Percentiles rank a stretch among this genome's conserved stretches.
phyloP scores from a whole-genome alignment of 2,329 filamentous ascomycete genomes.

The Tolypocladium album region DNA sequence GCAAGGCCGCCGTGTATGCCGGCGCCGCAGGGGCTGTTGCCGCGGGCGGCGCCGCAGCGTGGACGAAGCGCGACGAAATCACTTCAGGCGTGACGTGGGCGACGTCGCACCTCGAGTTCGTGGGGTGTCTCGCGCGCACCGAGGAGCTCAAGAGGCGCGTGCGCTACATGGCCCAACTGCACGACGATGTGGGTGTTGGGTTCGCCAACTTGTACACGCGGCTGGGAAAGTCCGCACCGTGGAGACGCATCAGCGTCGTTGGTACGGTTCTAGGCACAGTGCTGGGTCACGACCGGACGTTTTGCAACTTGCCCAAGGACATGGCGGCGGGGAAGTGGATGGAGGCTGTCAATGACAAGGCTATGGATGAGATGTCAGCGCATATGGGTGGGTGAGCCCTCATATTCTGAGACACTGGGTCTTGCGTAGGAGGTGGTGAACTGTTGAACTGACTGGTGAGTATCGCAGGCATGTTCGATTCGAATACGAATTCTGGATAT shows the following conservation, averaged over 20 bases:
- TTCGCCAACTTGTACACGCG: conserved; percentile 84
- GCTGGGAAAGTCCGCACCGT: conserved; percentile 55
- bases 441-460: conserved; percentile 4
- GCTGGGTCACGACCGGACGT: conserved; percentile 57
- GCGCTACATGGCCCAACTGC: conserved; percentile 52
- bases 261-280: conserved; percentile 45
- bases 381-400: conserved; percentile 69
- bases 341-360: conserved; percentile 67
- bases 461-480: conserved; percentile 57
- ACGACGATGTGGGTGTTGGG: conserved; percentile 56
- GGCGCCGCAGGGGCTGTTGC: conserved; percentile 75
- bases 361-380: conserved; percentile 66
- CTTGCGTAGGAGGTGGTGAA: background rate
- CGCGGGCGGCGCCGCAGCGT: conserved; percentile 75
- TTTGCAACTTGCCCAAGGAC: conserved; percentile 68
- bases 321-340: conserved; percentile 48
- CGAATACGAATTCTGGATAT: conserved; percentile 62
- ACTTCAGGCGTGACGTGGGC: conserved; percentile 70
- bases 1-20: conserved; percentile 74
- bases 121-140: conserved; percentile 75
- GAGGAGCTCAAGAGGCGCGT: conserved; percentile 73
- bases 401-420: no score
- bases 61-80: conserved; percentile 73
- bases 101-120: conserved; percentile 84
- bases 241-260: conserved; percentile 38